Evolutionary conservation across 371 early-diverging fungal species (phyloP), one percentile per base, ranked within the genome.

Genomic region (Capillidium rhysosporum): DNA sequence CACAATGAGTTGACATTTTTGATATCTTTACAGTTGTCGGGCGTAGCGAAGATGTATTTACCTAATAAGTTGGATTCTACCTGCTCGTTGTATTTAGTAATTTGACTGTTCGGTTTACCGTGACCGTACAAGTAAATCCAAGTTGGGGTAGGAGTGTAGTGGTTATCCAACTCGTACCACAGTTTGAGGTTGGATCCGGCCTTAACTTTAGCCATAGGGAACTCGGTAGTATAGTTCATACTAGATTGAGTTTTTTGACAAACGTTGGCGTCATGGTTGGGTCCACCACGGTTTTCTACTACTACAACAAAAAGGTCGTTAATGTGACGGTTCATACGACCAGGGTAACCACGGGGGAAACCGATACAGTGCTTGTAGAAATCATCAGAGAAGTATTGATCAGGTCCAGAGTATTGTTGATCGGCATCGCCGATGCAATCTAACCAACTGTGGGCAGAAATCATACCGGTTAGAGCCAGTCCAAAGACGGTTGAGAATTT

Each of bases 361-460:
- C 72, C 74, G 21, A 60, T 57, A 46, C 72, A 70, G 0, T 60
- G 52, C 25, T 68, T 64, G 26, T 65, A 69, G 31, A 49, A 38
- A 4, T 52, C 52, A 38, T 25, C 16, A 26, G 23, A 14, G 23
- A 52, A 52, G 41, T 40, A 52, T 43, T 52, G 52, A 5, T 52
- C 26, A 20, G 18, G 39, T 5, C 52, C 52, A 40, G 24, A 9
- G 24, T 52, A 52, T 8, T 10, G 2, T 12, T 20, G 20, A 34
- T 40, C 25, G 26, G 51, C 55, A 20, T 47, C 54, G 23, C 70
- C 70, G 40, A 65, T 59, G 30, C 73, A 73, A 55, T 74, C 74
- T 8, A 73, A 57, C 74, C 74, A 74, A 34, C 69, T 68, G 62
- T 74, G 74, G 41, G 68, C 66, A 54, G 56, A 56, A 57, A 65